Evolutionary conservation across 331 rosid species (phyloP).

Genomic region (Acacia concinna): DNA sequence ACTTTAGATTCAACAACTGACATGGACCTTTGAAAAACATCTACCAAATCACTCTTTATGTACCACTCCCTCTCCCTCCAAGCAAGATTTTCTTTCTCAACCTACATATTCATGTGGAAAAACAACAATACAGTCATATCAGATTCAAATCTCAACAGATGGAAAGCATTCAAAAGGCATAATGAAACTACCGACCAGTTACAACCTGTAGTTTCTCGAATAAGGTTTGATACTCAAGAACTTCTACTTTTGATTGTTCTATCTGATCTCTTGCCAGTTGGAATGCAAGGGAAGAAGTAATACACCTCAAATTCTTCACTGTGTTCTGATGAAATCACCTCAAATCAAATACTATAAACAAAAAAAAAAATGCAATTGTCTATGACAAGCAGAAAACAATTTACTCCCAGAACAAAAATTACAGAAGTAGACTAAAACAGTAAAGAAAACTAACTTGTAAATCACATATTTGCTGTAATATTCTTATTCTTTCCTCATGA

Average conservation of each 20-base stretch:
- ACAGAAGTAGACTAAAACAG: neutral
- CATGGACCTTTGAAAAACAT: conserved; percentile 68
- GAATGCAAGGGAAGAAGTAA: conserved; percentile 69
- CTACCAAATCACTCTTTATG: conserved; percentile 79
- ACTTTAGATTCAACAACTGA: conserved; percentile 62
- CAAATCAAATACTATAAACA: conserved; percentile 26
- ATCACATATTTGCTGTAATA: conserved; percentile 70
- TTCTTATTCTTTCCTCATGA: conserved; percentile 77
- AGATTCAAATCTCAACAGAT: conserved; percentile 30
- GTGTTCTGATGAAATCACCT: conserved; percentile 59
- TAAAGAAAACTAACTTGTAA: conserved; percentile 62
- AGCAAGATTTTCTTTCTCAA: conserved; percentile 83
- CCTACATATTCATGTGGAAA: conserved; percentile 51
- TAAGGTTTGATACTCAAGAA: conserved; percentile 61
- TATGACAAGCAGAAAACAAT: neutral
- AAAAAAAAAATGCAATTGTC: neutral
- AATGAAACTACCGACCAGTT: conserved; percentile 83
- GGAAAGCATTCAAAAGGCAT: conserved; percentile 35
- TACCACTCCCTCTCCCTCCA: conserved; percentile 91
- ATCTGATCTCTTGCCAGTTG: conserved; percentile 76
- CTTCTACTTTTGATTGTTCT: conserved; percentile 72
- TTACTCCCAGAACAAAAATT: neutral
- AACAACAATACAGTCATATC: conserved; percentile 32
- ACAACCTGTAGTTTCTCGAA: conserved; percentile 97
- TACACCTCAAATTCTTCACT: conserved; percentile 70